phyloP scores from a whole-genome alignment of 1,284 basidiomycete species.

The Sporisorium iseilematis-ciliati region DNA sequence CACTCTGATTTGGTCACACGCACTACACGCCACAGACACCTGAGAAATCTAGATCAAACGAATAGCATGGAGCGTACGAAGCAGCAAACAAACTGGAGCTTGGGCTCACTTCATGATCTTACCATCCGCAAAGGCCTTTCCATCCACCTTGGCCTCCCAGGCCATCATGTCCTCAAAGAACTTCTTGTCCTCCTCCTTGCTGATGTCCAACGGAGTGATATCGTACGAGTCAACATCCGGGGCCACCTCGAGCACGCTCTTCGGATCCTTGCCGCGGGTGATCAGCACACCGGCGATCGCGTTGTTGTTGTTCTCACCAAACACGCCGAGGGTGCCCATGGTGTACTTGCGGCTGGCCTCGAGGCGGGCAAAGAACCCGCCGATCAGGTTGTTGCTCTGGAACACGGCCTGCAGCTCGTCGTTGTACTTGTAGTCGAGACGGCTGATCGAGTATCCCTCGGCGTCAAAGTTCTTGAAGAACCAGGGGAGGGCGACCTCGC shows the following conservation, averaged over 20 bases:
- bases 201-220: constrained; percentile 75
- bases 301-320: constrained; percentile 80
- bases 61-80: not conserved
- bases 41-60: not conserved
- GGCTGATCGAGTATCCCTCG: constrained; percentile 89
- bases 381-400: constrained; percentile 76
- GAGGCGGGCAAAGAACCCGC: constrained; percentile 94
- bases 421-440: constrained; percentile 97
- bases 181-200: constrained; percentile 68
- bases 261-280: constrained; percentile 77
- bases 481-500: constrained; percentile 62
- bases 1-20: no score
- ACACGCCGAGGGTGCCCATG: constrained; percentile 91
- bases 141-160: constrained; percentile 65
- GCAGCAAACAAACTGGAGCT: no score
- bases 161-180: constrained; percentile 69
- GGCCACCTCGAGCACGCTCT: constrained; percentile 72
- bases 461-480: constrained; percentile 80
- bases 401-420: constrained; percentile 84
- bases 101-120: constrained; percentile 67
- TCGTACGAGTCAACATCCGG: constrained; percentile 93
- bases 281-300: constrained; percentile 79
- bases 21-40: no score
- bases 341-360: constrained; percentile 73
- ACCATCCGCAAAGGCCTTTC: constrained; percentile 62